These are phyloP conservation scores for Ophiostoma sp. DNA, from an alignment of 2,329 filamentous ascomycete species.

Conservation along the genomic window DNA sequence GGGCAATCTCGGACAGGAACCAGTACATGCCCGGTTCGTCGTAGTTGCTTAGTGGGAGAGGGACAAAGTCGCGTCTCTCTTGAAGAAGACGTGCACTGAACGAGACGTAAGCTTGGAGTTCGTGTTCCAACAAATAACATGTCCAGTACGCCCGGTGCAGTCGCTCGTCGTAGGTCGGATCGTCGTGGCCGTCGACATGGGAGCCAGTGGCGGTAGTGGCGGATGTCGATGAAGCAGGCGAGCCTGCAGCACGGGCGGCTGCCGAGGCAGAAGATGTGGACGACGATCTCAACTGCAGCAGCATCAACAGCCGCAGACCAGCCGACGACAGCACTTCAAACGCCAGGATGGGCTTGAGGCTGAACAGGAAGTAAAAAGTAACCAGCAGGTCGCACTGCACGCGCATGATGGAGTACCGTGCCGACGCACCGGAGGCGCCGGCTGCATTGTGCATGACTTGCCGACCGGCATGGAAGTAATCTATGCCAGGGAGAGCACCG, in stretches of 20 bases:
- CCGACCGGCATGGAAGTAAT: conserved; percentile 29
- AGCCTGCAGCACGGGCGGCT: neutral
- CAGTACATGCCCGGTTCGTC: conserved; percentile 32
- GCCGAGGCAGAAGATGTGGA: neutral
- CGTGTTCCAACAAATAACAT: conserved; percentile 33
- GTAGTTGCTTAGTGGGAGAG: conserved; percentile 29
- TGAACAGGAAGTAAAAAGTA: conserved; percentile 29
- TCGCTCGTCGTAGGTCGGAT: conserved; percentile 26
- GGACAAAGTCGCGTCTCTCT: conserved; percentile 26
- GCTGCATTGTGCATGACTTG: conserved; percentile 24
- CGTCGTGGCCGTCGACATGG: neutral
- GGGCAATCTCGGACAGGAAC: conserved; percentile 31
- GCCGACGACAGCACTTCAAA: conserved; percentile 29
- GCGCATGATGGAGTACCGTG: conserved; percentile 23
- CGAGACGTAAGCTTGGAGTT: conserved; percentile 31
- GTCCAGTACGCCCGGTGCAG: conserved; percentile 32
- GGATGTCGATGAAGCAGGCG: neutral
- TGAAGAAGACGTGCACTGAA: conserved; percentile 30
- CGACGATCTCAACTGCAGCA: conserved; percentile 22
- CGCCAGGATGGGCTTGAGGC: conserved; percentile 30
- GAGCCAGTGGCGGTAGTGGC: neutral
- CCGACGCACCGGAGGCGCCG: neutral
- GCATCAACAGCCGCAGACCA: conserved; percentile 20
- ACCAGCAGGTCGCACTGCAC: conserved; percentile 30
- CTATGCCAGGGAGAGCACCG: conserved; percentile 24